Conservation (phyloP, 2,329 filamentous ascomycete species). For the Lizonia empirigonia region DNA sequence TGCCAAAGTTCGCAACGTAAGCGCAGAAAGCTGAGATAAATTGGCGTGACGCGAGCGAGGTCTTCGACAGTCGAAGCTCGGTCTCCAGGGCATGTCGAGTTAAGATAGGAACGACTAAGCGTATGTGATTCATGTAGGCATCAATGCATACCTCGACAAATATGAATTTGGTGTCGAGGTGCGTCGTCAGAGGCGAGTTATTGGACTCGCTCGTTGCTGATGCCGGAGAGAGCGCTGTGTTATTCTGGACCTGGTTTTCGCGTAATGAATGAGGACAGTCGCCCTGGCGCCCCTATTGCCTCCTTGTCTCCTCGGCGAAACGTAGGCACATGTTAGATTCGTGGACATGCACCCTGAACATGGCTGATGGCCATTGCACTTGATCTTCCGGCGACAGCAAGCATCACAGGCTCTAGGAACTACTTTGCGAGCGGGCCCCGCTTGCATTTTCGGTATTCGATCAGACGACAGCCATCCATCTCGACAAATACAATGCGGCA, state of each 20-base stretch:
- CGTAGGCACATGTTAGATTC: constrained; percentile 67
- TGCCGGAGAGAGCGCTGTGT: neutral
- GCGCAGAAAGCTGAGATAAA: constrained; percentile 48
- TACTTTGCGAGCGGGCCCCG: constrained; percentile 10
- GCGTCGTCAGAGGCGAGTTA: neutral
- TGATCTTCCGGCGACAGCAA: constrained; percentile 75
- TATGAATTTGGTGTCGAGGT: constrained; percentile 46
- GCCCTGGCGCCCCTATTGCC: constrained; percentile 75
- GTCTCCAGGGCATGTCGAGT: constrained; percentile 24
- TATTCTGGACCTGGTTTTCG: constrained; percentile 60
- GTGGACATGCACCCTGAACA: constrained; percentile 74
- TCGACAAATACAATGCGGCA: neutral
- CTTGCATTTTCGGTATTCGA: neutral
- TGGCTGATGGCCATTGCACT: constrained; percentile 72
- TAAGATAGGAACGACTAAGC: constrained; percentile 55
- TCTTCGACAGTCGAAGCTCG: constrained; percentile 27
- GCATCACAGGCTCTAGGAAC: constrained; percentile 68
- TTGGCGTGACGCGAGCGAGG: constrained; percentile 33
- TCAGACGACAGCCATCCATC: neutral
- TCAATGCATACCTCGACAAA: constrained; percentile 69
- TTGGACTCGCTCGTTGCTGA: neutral
- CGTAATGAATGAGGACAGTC: constrained; percentile 75
- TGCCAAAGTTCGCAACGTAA: constrained; percentile 41
- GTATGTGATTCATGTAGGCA: constrained; percentile 72
- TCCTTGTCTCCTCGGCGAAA: constrained; percentile 76